Evolutionary conservation across 2,329 filamentous ascomycete genomes (phyloP), one percentile per base, ranked within the genome.

Genomic region (Fusarium odoratissimum): DNA sequence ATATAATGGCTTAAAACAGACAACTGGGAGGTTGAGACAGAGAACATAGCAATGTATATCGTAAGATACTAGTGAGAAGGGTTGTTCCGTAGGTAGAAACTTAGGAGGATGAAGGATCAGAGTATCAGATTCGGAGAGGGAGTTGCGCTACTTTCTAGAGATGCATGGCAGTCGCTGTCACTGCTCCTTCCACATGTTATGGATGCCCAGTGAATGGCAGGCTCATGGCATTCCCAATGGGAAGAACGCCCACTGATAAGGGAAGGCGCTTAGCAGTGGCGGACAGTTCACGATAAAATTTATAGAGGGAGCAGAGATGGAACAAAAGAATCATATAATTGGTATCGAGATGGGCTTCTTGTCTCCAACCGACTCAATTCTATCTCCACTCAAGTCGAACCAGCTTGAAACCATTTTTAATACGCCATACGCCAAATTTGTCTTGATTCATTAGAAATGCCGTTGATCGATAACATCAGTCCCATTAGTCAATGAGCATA

Each of bases 401-500:
- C 57, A 65, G 71, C 64, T 67, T 62, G 56, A 59, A 73, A 69
- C 67, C 67, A 52, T 75, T 71, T 33, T 72, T 69, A 19, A 69
- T 76, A 70, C 76, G 74, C 76, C 76, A 59, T 66, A 78, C 76
- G 76, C 76, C 76, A 62, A 62, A 33, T 71, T 56, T 71, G 55
- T 65, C 66, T 69, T 74, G 46, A 60, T 66, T 76, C 74, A 76
- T 78, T 77, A 76, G 55, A 60, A 73, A 71, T 49, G 48, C 40
- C 37, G 60, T 67, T 68, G 48, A 45, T 63, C 48, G 44, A 40
- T n/a, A 57, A 52, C 37, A 46, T 31, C 35, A 30, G n/a, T 31
- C 62, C 76, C 60, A 81, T 71, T 74, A 84, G 71, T 89, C 91
- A 77, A 95, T 88, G 78, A 95, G 86, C 94, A 98, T 98, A 21